Evolutionary conservation across 2,329 filamentous ascomycete genomes (phyloP), one percentile per base, ranked within the genome.

Genomic region (Penicillium sp.): DNA sequence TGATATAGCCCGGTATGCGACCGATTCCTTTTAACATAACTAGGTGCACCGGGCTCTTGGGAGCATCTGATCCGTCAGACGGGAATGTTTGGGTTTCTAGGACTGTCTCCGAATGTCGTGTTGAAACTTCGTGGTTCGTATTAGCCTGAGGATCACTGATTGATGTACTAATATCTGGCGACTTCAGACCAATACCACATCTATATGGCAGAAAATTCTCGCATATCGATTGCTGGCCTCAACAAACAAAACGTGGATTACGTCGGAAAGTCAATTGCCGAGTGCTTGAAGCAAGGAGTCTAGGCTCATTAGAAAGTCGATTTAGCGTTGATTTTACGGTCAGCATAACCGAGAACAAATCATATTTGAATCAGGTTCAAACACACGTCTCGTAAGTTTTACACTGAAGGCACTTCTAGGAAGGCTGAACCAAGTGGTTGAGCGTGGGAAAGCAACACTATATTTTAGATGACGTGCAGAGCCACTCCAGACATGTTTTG

Each of bases 151-250:
- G 19, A 40, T 11, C 2, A 1, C 11, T 30, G 4, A 4, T 41
- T 11, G 4, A 9, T 40, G 14, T 36, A n/a, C 49, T 63, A 19
- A 59, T n/a, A 18, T 7, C 1, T 38, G 43, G 14, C 32, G 3
- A 29, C 1, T 3, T 7, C 35, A 64, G 74, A 75, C 51, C 68
- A 76, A 59, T 73, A 74, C 55, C 76, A 78, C 55, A 69, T 78
- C 19, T 78, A 78, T 52, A 76, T 78, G 75, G 70, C 70, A 6
- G 96, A 94, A 81, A 97, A 97, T 69, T 93, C 93, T 18, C 87
- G 93, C 29, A 95, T 97, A 71, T 94, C 89, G 70, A 97, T 97
- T 89, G 93, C 92, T 7, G 93, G 93, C 5, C 76, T 97, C 63
- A 97, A 97, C 73, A 40, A 57, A n/a, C 53, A 41, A 2, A 67